A percentile compares a stretch with the other conserved stretches of the same genome.
phyloP scores from a whole-genome alignment of 768 basidiomycete species.

The Boletus rufocinnamomeus region DNA sequence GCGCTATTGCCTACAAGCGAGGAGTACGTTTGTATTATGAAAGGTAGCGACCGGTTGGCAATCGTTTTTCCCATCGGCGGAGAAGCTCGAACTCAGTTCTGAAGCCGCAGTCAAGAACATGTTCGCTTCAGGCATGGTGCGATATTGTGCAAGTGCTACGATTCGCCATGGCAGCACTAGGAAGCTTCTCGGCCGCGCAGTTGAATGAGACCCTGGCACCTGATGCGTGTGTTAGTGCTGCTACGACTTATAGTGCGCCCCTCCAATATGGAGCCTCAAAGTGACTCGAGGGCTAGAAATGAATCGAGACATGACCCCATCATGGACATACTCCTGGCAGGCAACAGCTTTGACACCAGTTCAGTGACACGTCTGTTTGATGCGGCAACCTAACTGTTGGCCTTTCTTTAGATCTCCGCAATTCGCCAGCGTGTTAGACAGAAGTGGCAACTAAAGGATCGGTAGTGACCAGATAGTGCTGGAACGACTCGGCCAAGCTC shows the following conservation, averaged over 20 bases:
- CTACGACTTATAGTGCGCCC: not conserved
- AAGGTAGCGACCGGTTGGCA: not conserved
- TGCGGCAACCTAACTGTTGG: not conserved
- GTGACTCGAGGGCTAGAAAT: not conserved
- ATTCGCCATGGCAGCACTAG: not conserved
- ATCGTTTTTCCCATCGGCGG: slow-evolving; percentile 13
- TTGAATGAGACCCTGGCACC: not conserved
- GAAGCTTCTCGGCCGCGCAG: not conserved
- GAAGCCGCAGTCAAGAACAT: slow-evolving; percentile 3
- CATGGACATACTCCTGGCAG: too few relatives aligned
- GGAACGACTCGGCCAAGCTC: not conserved
- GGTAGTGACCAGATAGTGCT: not conserved
- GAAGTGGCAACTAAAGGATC: not conserved
- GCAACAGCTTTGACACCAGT: not conserved
- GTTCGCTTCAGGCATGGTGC: slow-evolving; percentile 7
- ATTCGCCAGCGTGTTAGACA: not conserved
- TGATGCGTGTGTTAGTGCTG: not conserved
- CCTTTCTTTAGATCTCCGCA: not conserved
- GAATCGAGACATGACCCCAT: too few relatives aligned
- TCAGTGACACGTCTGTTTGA: not conserved
- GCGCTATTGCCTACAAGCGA: slow-evolving; percentile 6
- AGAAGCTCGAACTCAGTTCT: slow-evolving; percentile 7
- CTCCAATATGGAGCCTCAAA: not conserved
- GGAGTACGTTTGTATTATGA: not conserved
- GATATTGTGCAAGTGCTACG: not conserved